These are phyloP conservation scores for Rhizoclosmatium globosum DNA, from an alignment of 192 early-diverging fungal genomes.

Conservation along the genomic window DNA sequence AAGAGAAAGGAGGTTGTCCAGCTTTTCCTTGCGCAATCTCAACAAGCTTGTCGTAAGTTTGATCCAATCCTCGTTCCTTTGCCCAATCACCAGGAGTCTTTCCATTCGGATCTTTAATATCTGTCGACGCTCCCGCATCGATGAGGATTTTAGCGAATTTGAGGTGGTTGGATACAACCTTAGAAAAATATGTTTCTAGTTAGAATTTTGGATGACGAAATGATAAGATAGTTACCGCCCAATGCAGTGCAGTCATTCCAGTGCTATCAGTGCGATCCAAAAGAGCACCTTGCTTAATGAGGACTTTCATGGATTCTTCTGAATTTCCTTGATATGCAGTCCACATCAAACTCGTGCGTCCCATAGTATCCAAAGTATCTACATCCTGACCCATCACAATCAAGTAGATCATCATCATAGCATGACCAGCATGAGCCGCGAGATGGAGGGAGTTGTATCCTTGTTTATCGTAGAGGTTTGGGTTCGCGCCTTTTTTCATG, in stretches of 20 bases:
- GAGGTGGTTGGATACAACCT: conserved; percentile 59
- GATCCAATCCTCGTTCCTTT: conserved; percentile 59
- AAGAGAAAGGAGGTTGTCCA: conserved; percentile 11
- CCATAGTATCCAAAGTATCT: conserved; percentile 76
- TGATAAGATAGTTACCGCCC: conserved; percentile 69
- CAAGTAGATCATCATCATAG: conserved; percentile 79
- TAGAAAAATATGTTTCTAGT: neutral
- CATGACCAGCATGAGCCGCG: conserved; percentile 83
- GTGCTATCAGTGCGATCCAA: conserved; percentile 74
- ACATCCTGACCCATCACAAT: conserved; percentile 76
- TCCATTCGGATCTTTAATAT: conserved; percentile 73
- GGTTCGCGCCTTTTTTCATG: conserved; percentile 80
- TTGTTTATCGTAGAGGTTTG: conserved; percentile 75
- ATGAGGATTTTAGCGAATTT: conserved; percentile 70
- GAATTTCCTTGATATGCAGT: conserved; percentile 87
- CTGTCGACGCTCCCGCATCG: conserved; percentile 73
- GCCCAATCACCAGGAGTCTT: conserved; percentile 88
- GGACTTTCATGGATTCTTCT: conserved; percentile 68
- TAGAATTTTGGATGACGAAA: neutral
- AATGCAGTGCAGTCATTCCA: conserved; percentile 89
- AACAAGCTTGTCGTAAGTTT: conserved; percentile 46
- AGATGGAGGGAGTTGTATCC: conserved; percentile 93
- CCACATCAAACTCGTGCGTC: conserved; percentile 95
- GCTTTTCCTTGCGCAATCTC: conserved; percentile 9
- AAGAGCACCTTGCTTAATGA: conserved; percentile 75